Percentiles rank a stretch among this genome's conserved stretches.
phyloP scores from a whole-genome alignment of 1,284 basidiomycete species.

The Lentinula novae-zelandiae region DNA sequence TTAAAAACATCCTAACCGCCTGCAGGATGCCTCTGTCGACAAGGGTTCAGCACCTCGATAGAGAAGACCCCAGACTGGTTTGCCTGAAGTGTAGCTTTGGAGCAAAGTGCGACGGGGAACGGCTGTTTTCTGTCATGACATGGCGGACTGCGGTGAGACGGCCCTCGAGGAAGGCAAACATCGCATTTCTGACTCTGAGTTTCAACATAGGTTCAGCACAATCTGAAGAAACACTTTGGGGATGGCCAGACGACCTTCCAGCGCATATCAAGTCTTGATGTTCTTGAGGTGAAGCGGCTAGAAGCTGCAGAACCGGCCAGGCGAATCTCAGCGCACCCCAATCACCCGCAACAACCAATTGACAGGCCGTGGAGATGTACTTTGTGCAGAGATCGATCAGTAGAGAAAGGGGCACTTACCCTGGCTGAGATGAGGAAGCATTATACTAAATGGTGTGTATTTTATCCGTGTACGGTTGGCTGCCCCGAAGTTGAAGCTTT shows the following conservation, averaged over 20 bases:
- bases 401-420: slow-evolving; percentile 21
- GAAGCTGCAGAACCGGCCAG: slow-evolving; percentile 17
- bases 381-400: slow-evolving; percentile 21
- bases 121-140: slow-evolving; percentile 23
- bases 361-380: slow-evolving; percentile 26
- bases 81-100: slow-evolving; percentile 34
- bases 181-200: not conserved
- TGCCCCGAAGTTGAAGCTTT: not conserved
- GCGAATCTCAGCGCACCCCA: not conserved
- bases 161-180: not conserved
- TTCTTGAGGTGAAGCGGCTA: slow-evolving; percentile 18
- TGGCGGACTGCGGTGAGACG: slow-evolving; percentile 31
- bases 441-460: slow-evolving; percentile 11
- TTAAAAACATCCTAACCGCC: slow-evolving; percentile 25
- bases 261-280: slow-evolving; percentile 24
- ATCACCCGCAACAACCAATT: not conserved
- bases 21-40: slow-evolving; percentile 23
- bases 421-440: slow-evolving; percentile 19
- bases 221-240: slow-evolving; percentile 28
- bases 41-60: slow-evolving; percentile 25
- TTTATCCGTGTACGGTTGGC: not conserved
- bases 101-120: slow-evolving; percentile 28
- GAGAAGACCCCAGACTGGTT: slow-evolving; percentile 28
- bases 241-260: slow-evolving; percentile 25
- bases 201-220: slow-evolving; percentile 26